These are phyloP conservation scores for Theileria sp. DNA, from an alignment of 169 alveolate genomes.

Conservation along the genomic window DNA sequence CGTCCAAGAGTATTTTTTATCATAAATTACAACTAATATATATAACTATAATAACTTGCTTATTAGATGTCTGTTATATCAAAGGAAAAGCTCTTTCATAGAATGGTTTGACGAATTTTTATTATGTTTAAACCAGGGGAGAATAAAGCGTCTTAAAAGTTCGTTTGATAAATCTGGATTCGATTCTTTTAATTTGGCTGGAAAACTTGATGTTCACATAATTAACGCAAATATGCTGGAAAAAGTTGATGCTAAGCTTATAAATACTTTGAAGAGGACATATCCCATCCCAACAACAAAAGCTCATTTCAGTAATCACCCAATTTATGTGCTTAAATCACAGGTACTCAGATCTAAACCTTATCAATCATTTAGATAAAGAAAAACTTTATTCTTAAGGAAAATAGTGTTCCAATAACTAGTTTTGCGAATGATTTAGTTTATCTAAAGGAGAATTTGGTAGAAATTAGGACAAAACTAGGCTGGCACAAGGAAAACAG, in stretches of 20 bases:
- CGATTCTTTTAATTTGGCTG: not conserved
- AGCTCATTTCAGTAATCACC: conserved; percentile 37
- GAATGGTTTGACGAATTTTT: conserved; percentile 27
- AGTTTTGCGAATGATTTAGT: conserved; percentile 45
- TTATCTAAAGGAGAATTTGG: conserved; percentile 33
- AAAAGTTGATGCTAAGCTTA: conserved; percentile 39
- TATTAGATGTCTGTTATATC: conserved; percentile 13
- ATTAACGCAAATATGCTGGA: conserved; percentile 37
- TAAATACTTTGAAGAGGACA: conserved; percentile 18
- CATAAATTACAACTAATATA: no score
- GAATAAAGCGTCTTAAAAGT: not conserved
- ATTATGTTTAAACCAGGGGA: conserved; percentile 17
- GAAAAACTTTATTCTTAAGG: conserved; percentile 7
- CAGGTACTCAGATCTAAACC: conserved; percentile 18
- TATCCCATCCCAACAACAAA: conserved; percentile 48
- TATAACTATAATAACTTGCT: no score
- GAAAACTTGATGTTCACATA: not conserved
- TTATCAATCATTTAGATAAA: conserved; percentile 16
- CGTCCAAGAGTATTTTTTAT: conserved; percentile 21
- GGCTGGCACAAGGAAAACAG: conserved; percentile 59
- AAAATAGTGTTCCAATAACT: conserved; percentile 28
- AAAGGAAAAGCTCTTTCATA: conserved; percentile 14
- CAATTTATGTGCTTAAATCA: conserved; percentile 50
- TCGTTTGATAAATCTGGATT: not conserved
- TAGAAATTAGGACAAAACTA: conserved; percentile 34